Evolutionary conservation across 805 yeast genomes (phyloP).

Genomic region (Saturnispora silvae): DNA sequence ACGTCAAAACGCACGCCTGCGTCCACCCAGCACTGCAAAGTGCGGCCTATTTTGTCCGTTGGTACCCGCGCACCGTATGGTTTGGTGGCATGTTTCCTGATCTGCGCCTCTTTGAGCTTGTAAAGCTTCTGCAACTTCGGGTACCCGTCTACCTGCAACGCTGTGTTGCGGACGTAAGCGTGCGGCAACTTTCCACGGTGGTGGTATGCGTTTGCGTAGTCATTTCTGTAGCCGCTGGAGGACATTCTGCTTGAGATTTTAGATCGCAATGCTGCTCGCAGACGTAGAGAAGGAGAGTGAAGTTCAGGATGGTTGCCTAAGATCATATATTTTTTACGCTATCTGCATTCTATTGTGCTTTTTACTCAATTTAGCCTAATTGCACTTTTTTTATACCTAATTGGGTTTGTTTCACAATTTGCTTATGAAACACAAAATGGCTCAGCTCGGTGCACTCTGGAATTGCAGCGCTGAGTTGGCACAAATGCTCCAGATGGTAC

Average conservation of each 20-base stretch:
- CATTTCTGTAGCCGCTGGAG: conserved; percentile 38
- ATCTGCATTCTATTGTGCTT: too few relatives aligned
- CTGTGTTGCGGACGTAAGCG: conserved; percentile 51
- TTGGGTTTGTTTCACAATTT: background rate
- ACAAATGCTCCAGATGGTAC: conserved; percentile 2
- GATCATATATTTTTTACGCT: too few relatives aligned
- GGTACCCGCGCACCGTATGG: conserved; percentile 58
- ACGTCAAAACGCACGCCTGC: conserved; percentile 69
- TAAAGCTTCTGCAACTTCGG: conserved; percentile 70
- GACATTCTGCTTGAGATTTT: too few relatives aligned
- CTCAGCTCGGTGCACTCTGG: conserved; percentile 2
- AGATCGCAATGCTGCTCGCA: too few relatives aligned
- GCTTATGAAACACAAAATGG: background rate
- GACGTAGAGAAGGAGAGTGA: too few relatives aligned
- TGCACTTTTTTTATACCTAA: too few relatives aligned
- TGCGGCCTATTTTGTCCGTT: conserved; percentile 43
- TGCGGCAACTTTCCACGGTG: conserved; percentile 57
- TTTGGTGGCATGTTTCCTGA: conserved; percentile 38
- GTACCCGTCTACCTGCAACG: conserved; percentile 68
- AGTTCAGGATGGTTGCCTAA: too few relatives aligned
- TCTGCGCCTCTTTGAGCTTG: conserved; percentile 52
- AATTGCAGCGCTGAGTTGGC: background rate
- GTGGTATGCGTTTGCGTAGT: conserved; percentile 60
- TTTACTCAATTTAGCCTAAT: too few relatives aligned
- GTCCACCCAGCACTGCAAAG: conserved; percentile 52